Percentiles rank a stretch among this genome's conserved stretches.
These are phyloP conservation scores for Colletotrichum trifolii DNA, from an alignment of 2,329 filamentous ascomycete genomes.

Conservation along the genomic window DNA sequence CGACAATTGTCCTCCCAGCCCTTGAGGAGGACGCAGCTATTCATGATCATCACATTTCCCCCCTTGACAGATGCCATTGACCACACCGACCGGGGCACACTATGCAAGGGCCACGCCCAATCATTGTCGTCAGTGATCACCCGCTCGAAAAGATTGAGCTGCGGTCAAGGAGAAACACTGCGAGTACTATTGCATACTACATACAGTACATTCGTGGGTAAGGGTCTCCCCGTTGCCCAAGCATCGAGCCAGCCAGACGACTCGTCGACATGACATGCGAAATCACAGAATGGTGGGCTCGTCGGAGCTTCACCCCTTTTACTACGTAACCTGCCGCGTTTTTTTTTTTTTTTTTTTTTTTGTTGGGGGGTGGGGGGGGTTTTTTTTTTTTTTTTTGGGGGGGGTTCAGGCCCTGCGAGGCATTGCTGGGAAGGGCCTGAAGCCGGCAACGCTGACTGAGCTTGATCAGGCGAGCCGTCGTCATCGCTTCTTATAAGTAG, in stretches of 20 bases:
- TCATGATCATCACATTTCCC: constrained; percentile 22
- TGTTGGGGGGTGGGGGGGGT: too few relatives aligned
- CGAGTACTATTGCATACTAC: too few relatives aligned
- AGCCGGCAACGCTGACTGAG: constrained; percentile 10
- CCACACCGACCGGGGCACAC: constrained; percentile 18
- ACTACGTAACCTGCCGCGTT: too few relatives aligned
- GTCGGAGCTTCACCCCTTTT: neutral
- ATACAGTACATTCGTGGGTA: constrained; percentile 9
- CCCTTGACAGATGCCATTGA: constrained; percentile 6
- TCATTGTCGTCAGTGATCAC: constrained; percentile 1
- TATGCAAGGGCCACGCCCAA: constrained; percentile 31
- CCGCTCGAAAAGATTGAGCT: neutral
- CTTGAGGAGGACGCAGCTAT: too few relatives aligned
- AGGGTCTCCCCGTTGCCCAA: constrained; percentile 2
- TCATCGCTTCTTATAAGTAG: too few relatives aligned
- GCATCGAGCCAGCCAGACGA: neutral
- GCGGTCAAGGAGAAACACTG: neutral
- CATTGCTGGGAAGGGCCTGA: constrained; percentile 14
- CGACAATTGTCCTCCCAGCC: too few relatives aligned
- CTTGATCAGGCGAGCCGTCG: neutral
- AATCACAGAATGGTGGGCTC: neutral
- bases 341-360: too few relatives aligned
- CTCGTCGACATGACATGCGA: neutral
- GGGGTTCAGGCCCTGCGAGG: neutral
- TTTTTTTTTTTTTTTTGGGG: neutral